These are phyloP conservation scores for Myriosclerotinia curreyana DNA, from an alignment of 2,329 filamentous ascomycete species.

Conservation along the genomic window DNA sequence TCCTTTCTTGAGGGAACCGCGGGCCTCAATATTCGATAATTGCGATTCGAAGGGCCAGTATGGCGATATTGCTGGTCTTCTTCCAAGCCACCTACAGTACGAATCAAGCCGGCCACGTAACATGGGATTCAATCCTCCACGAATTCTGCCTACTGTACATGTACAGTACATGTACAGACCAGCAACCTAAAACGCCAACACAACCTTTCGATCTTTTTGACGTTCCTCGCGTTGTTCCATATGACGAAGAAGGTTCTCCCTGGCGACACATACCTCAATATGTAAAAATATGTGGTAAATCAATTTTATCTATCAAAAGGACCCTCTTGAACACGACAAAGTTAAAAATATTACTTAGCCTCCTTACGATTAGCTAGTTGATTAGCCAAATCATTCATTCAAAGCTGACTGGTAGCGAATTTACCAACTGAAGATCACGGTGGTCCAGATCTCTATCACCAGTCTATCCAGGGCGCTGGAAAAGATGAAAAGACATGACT, in stretches of 20 bases:
- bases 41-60: background rate
- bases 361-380: background rate
- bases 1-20: background rate
- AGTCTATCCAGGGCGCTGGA: background rate
- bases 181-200: constrained; percentile 5
- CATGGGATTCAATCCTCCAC: background rate
- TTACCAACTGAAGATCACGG: background rate
- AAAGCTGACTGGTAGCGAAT: constrained; percentile 9
- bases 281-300: constrained; percentile 11
- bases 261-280: background rate
- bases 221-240: background rate
- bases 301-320: constrained; percentile 3
- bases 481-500: background rate
- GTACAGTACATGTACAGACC: background rate
- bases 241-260: background rate
- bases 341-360: constrained; percentile 1
- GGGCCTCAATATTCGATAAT: background rate
- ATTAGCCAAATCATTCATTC: background rate
- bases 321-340: background rate
- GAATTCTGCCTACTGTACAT: background rate
- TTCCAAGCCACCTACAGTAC: background rate
- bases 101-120: constrained; percentile 6
- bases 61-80: background rate
- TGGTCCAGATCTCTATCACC: background rate
- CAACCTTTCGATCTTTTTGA: too few species aligned